Conservation (phyloP, 2,329 filamentous ascomycete genomes). For the Drechslerella coelobrocha region DNA sequence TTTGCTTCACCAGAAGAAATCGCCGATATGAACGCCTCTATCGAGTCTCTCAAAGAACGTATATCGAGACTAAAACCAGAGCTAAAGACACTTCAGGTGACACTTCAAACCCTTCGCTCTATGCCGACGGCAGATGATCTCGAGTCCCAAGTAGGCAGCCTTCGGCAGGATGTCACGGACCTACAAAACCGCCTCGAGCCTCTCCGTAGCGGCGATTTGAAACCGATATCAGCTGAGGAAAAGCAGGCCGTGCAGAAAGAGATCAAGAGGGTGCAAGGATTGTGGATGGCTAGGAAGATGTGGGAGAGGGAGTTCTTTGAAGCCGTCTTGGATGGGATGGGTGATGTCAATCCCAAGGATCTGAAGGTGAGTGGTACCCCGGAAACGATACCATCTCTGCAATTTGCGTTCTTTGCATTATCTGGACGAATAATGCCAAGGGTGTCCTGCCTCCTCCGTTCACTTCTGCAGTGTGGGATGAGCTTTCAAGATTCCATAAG, state of each 20-base stretch:
- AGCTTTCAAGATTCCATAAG: no score
- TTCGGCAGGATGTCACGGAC: slow-evolving; percentile 50
- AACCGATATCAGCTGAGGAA: slow-evolving; percentile 52
- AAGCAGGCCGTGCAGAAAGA: slow-evolving; percentile 52
- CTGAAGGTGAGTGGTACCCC: slow-evolving; percentile 37
- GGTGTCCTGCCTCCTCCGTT: slow-evolving; percentile 12
- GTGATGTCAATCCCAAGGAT: slow-evolving; percentile 52
- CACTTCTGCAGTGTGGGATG: slow-evolving; percentile 15
- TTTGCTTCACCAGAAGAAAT: slow-evolving; percentile 62
- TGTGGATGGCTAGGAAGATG: slow-evolving; percentile 51
- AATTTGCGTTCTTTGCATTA: slow-evolving; percentile 18
- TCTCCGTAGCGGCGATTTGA: slow-evolving; percentile 49
- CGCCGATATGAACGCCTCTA: slow-evolving; percentile 62
- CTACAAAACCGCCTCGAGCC: slow-evolving; percentile 50
- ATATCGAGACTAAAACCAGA: slow-evolving; percentile 52
- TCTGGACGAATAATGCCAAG: slow-evolving; percentile 19
- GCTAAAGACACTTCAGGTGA: slow-evolving; percentile 53
- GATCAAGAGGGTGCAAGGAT: slow-evolving; percentile 49
- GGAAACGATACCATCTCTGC: slow-evolving; percentile 20
- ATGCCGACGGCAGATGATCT: slow-evolving; percentile 53
- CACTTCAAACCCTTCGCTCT: slow-evolving; percentile 53
- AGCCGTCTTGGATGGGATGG: slow-evolving; percentile 48
- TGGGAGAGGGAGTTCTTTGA: slow-evolving; percentile 54
- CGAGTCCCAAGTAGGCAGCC: slow-evolving; percentile 46
- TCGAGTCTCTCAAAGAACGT: slow-evolving; percentile 57